Conservation (phyloP, 345 rosid genomes). For the Barbarea vulgaris region DNA sequence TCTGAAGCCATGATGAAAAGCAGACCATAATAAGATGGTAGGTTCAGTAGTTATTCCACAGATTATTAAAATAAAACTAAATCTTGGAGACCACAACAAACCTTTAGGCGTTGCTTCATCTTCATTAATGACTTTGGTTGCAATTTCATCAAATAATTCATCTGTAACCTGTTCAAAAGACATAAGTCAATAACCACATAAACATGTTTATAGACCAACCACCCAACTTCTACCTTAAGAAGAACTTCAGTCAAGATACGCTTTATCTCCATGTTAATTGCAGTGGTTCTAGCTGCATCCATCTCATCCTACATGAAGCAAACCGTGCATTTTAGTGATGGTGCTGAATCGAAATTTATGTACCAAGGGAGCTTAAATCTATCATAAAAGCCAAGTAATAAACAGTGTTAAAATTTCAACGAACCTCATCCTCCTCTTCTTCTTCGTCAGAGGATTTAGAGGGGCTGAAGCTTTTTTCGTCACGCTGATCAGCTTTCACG, state of each 20-base stretch:
- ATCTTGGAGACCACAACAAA: conserved; percentile 35
- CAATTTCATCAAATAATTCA: conserved; percentile 95
- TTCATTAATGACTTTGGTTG: conserved; percentile 80
- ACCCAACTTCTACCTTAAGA: conserved; percentile 63
- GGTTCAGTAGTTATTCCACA: conserved; percentile 22
- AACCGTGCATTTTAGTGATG: conserved; percentile 17
- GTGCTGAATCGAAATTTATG: conserved; percentile 21
- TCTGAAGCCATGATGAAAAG: conserved; percentile 45
- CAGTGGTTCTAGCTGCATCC: conserved; percentile 69
- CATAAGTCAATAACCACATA: conserved; percentile 24
- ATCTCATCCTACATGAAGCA: conserved; percentile 68
- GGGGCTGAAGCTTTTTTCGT: conserved; percentile 76
- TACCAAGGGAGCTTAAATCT: conserved; percentile 12
- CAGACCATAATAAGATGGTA: conserved; percentile 7
- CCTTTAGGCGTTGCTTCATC: conserved; percentile 66
- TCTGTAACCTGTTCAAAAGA: conserved; percentile 78
- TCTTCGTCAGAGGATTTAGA: conserved; percentile 82
- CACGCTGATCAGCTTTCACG: conserved; percentile 55
- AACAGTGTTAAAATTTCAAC: conserved; percentile 25
- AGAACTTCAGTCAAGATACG: conserved; percentile 94
- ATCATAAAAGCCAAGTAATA: neutral
- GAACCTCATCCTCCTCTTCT: conserved; percentile 79
- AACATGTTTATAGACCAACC: conserved; percentile 16
- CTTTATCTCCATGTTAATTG: conserved; percentile 90
- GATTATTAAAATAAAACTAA: neutral